A percentile compares a stretch with the other conserved stretches of the same genome.
Conservation (phyloP, 257 asterid species). For the Solanum sitiens region DNA sequence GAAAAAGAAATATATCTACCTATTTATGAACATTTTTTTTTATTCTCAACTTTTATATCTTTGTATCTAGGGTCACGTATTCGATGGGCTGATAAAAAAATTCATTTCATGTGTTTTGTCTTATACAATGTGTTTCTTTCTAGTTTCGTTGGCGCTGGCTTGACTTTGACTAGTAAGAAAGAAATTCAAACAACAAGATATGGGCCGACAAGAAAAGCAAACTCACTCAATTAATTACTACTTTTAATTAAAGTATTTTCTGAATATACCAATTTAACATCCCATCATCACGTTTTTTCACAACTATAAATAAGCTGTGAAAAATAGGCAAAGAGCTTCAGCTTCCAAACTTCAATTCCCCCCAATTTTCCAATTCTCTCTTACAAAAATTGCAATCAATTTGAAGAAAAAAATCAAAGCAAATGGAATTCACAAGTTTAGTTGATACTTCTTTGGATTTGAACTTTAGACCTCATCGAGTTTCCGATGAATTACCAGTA, state of each 20-base stretch:
- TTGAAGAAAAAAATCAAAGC: background rate
- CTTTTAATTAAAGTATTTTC: too few species aligned
- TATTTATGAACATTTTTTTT: background rate
- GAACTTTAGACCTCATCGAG: constrained; percentile 36
- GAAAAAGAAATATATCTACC: background rate
- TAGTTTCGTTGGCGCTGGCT: constrained; percentile 17
- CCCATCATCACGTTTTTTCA: background rate
- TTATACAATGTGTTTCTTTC: background rate
- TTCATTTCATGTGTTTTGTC: background rate
- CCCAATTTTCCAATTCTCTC: background rate
- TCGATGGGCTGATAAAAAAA: background rate
- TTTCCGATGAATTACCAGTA: constrained; percentile 38
- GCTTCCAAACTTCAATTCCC: background rate
- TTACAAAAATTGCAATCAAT: background rate
- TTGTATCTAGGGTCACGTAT: background rate
- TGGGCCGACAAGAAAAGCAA: constrained; percentile 15
- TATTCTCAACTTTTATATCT: rapidly evolving
- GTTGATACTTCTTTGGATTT: constrained; percentile 70
- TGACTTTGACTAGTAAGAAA: constrained; percentile 27
- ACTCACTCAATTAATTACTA: background rate
- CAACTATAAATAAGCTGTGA: background rate
- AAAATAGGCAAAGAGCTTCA: background rate
- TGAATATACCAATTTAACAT: background rate
- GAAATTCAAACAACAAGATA: constrained; percentile 9
- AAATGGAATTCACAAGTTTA: constrained; percentile 58